These are phyloP conservation scores for Yamagishiella unicocca DNA, from an alignment of 139 green algal species.

Conservation along the genomic window DNA sequence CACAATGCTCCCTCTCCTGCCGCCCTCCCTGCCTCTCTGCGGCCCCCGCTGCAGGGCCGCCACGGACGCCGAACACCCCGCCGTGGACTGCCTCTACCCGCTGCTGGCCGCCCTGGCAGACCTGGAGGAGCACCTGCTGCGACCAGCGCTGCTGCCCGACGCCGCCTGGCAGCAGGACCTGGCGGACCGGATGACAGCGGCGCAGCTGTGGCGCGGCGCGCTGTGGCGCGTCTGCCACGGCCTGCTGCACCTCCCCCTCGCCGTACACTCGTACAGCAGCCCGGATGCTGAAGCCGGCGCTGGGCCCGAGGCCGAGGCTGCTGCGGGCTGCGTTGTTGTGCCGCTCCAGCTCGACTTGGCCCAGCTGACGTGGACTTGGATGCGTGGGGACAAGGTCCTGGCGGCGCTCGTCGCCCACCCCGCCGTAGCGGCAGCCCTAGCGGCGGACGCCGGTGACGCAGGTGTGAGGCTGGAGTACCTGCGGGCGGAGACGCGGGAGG, in stretches of 20 bases:
- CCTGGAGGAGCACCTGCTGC: conserved; percentile 57
- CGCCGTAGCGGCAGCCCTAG: neutral
- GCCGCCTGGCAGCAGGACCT: conserved; percentile 30
- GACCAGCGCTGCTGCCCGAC: neutral
- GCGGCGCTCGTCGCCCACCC: conserved; percentile 44
- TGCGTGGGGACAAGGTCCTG: conserved; percentile 64
- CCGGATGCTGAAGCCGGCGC: neutral
- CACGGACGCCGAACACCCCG: conserved; percentile 65
- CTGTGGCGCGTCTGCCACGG: conserved; percentile 69
- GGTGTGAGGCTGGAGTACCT: conserved; percentile 37
- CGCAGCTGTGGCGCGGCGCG: conserved; percentile 65
- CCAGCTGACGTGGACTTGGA: conserved; percentile 73
- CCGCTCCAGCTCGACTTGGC: conserved; percentile 54
- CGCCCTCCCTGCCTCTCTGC: neutral
- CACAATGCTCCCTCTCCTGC: too few species aligned
- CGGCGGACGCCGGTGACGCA: neutral
- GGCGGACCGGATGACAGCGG: neutral
- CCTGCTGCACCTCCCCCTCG: conserved; percentile 31
- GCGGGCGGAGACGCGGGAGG: conserved; percentile 33
- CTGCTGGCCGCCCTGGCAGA: conserved; percentile 56
- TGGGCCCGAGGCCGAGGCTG: neutral
- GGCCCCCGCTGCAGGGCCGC: conserved; percentile 41
- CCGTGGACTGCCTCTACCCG: conserved; percentile 70
- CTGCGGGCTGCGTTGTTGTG: neutral
- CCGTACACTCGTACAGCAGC: conserved; percentile 2